These are phyloP conservation scores for Yarrowia sp. DNA, from an alignment of 805 yeast species.

Conservation along the genomic window DNA sequence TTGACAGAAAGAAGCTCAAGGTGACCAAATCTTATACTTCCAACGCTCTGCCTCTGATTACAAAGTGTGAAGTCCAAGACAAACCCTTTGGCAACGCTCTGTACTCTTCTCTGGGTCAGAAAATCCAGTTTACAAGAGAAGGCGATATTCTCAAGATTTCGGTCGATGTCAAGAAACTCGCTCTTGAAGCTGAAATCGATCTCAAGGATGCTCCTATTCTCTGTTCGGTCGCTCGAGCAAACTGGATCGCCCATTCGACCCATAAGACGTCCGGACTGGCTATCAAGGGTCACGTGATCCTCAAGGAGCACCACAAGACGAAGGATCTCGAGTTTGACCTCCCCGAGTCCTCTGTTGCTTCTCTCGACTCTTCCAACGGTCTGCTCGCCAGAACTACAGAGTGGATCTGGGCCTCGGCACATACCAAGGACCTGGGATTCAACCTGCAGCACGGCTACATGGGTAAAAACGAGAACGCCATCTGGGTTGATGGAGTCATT, in stretches of 20 bases:
- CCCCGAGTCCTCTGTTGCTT: background rate
- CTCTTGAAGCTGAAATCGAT: constrained; percentile 4
- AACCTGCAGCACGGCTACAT: constrained; percentile 25
- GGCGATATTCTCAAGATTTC: background rate
- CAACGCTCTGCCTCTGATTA: constrained; percentile 10
- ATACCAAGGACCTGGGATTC: constrained; percentile 26
- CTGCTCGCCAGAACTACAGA: constrained; percentile 18
- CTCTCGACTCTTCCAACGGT: constrained; percentile 25
- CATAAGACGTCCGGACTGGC: constrained; percentile 22
- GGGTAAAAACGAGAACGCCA: constrained; percentile 25
- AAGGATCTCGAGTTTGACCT: constrained; percentile 24
- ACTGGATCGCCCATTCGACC: constrained; percentile 21
- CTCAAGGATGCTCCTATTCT: constrained; percentile 18
- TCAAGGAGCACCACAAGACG: constrained; percentile 16
- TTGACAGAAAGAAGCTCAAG: constrained; percentile 10
- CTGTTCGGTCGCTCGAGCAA: constrained; percentile 18
- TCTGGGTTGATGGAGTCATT: constrained; percentile 25
- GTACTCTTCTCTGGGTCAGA: constrained; percentile 3
- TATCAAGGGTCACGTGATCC: constrained; percentile 13
- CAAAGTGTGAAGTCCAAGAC: constrained; percentile 14
- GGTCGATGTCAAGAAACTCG: constrained; percentile 22
- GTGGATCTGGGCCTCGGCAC: constrained; percentile 26
- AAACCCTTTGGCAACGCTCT: constrained; percentile 1
- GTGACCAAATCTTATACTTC: constrained; percentile 5
- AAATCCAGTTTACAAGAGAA: constrained; percentile 5